Conservation (phyloP, 345 rosid genomes). For the Hibiscus mutabilis region DNA sequence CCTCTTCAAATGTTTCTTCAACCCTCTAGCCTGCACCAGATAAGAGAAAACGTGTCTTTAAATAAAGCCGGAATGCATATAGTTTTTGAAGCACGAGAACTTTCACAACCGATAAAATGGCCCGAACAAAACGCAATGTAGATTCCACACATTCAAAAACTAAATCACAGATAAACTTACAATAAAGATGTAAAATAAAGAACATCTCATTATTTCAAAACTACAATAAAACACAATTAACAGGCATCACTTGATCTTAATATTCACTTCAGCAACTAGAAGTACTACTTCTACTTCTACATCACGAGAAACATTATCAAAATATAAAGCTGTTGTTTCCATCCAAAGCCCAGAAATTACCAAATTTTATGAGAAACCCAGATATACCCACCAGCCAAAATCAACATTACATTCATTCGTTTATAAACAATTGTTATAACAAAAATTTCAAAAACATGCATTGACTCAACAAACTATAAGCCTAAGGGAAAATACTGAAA, state of each 20-base stretch:
- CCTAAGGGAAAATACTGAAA: too few relatives aligned
- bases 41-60: neutral
- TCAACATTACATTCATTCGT: neutral
- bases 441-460: neutral
- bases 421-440: neutral
- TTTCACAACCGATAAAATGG: too few relatives aligned
- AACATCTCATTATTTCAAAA: neutral
- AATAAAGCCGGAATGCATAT: neutral
- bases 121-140: too few relatives aligned
- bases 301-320: neutral
- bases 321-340: neutral
- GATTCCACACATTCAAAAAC: too few relatives aligned
- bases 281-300: too few relatives aligned
- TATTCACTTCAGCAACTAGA: too few relatives aligned
- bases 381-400: neutral
- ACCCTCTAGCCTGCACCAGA: constrained; percentile 44
- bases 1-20: constrained; percentile 64
- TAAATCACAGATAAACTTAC: too few relatives aligned
- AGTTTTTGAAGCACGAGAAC: too few relatives aligned
- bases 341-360: neutral
- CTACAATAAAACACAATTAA: neutral
- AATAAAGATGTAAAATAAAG: too few relatives aligned
- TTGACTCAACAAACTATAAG: neutral
- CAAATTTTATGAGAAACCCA: neutral
- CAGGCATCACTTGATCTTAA: neutral